These are phyloP conservation scores for Penicillium sp. DNA, from an alignment of 2,329 filamentous ascomycete genomes.

Conservation along the genomic window DNA sequence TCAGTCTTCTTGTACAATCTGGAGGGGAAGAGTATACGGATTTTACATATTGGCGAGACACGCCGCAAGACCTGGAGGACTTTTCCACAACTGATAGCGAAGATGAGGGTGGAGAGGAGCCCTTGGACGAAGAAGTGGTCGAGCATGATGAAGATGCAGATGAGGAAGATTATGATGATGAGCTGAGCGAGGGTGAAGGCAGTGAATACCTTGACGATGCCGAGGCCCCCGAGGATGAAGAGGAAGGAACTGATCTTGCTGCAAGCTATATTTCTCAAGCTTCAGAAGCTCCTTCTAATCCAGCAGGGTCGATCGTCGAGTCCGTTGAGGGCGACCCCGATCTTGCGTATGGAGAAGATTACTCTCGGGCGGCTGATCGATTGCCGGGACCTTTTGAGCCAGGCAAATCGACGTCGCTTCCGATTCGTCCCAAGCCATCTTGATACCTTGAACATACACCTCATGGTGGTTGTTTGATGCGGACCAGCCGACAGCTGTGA, in stretches of 20 bases:
- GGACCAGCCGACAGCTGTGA: neutral
- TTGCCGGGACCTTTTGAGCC: constrained; percentile 6
- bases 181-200: constrained; percentile 52
- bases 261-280: constrained; percentile 38
- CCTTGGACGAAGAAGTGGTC: constrained; percentile 52
- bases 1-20: constrained; percentile 78
- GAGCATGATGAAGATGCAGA: constrained; percentile 45
- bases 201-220: constrained; percentile 49
- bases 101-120: constrained; percentile 45
- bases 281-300: constrained; percentile 46
- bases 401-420: constrained; percentile 16
- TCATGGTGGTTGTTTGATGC: no score
- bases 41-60: constrained; percentile 93
- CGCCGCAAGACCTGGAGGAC: constrained; percentile 77
- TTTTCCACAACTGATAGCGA: constrained; percentile 80
- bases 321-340: constrained; percentile 43
- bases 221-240: constrained; percentile 32
- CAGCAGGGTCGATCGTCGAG: constrained; percentile 45
- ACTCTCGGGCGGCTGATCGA: constrained; percentile 6
- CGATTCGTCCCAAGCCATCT: constrained; percentile 20
- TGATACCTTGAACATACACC: constrained; percentile 17
- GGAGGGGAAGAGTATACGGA: constrained; percentile 95
- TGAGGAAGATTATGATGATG: constrained; percentile 48
- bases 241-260: constrained; percentile 29
- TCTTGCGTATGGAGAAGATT: constrained; percentile 28